A percentile compares a stretch with the other conserved stretches of the same genome.
phyloP scores from a whole-genome alignment of 768 basidiomycete genomes.

The Hypholoma sublateritium region DNA sequence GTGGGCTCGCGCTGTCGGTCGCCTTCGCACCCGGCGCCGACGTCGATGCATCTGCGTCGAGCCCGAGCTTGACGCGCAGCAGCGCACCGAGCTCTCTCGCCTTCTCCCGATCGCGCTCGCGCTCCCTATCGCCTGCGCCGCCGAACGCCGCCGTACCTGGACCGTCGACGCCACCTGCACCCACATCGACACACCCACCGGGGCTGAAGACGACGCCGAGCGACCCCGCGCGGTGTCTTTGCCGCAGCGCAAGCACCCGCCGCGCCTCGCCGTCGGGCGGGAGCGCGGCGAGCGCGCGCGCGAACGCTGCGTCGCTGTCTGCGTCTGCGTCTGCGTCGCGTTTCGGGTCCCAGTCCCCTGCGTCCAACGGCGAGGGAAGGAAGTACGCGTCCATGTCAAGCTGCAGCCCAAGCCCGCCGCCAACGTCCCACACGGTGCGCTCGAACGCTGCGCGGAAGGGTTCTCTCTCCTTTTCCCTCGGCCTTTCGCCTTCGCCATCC shows the following conservation, averaged over 20 bases:
- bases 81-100: constrained; percentile 55
- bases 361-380: too few relatives aligned
- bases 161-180: constrained; percentile 27
- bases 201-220: too few relatives aligned
- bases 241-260: constrained; percentile 39
- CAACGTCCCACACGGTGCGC: constrained; percentile 10
- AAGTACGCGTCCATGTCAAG: constrained; percentile 38
- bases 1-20: neutral
- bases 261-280: constrained; percentile 38
- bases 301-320: constrained; percentile 21
- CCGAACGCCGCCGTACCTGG: too few relatives aligned
- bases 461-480: too few relatives aligned
- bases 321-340: constrained; percentile 37
- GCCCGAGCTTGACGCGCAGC: constrained; percentile 57
- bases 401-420: constrained; percentile 33
- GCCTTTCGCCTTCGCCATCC: too few relatives aligned
- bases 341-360: too few relatives aligned
- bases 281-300: constrained; percentile 23
- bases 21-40: too few relatives aligned
- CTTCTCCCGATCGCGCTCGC: constrained; percentile 51
- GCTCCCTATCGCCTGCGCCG: constrained; percentile 37
- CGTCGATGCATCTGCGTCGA: constrained; percentile 23
- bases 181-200: constrained; percentile 20
- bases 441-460: too few relatives aligned
- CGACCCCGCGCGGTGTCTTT: constrained; percentile 20